Evolutionary conservation across 257 asterid species (phyloP).

Genomic region (Solanum ahanhuiri): DNA sequence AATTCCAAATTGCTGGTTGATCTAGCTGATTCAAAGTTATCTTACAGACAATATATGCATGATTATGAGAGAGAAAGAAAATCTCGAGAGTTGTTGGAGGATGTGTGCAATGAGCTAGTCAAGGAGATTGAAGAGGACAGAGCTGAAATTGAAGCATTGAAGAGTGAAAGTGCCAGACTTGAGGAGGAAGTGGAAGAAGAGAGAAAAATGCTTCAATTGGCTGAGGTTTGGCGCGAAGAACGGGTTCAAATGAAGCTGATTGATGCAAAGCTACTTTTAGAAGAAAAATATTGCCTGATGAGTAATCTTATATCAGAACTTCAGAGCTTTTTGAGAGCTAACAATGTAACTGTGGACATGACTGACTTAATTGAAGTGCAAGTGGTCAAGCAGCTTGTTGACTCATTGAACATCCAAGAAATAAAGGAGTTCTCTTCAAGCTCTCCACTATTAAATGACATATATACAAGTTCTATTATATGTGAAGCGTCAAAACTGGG

Average conservation of each 20-base stretch:
- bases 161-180: slow-evolving; percentile 11
- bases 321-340: slow-evolving; percentile 18
- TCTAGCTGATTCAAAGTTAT: slow-evolving; percentile 31
- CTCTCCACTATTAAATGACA: background rate
- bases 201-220: slow-evolving; percentile 37
- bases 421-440: background rate
- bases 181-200: slow-evolving; percentile 32
- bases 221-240: slow-evolving; percentile 59
- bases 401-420: slow-evolving; percentile 5
- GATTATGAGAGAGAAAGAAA: slow-evolving; percentile 32
- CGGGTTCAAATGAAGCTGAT: slow-evolving; percentile 37
- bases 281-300: slow-evolving; percentile 32
- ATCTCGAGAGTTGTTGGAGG: slow-evolving; percentile 21
- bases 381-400: background rate
- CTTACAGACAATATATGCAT: slow-evolving; percentile 4
- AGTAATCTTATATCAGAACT: slow-evolving; percentile 22
- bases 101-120: slow-evolving; percentile 19
- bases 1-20: slow-evolving; percentile 28
- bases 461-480: background rate
- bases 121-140: slow-evolving; percentile 27
- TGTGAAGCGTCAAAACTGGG: slow-evolving; percentile 2
- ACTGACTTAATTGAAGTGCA: background rate
- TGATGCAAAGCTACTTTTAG: slow-evolving; percentile 40
- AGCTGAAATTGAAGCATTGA: slow-evolving; percentile 24
- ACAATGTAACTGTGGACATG: background rate